These are phyloP conservation scores for Penicillium lividum DNA, from an alignment of 495 filamentous ascomycete species.

Conservation along the genomic window DNA sequence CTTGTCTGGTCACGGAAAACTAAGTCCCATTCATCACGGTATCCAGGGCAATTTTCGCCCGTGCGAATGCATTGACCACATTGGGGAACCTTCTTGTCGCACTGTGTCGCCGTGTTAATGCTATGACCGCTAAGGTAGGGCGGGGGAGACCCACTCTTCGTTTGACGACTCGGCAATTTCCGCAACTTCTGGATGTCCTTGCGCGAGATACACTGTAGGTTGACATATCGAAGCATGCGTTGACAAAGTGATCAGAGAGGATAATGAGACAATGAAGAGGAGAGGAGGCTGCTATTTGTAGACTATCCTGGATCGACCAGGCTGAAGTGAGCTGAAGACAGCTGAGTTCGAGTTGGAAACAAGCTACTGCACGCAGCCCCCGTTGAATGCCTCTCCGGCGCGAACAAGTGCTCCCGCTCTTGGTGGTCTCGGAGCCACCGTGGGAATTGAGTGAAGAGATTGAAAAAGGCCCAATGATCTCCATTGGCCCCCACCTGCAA, in stretches of 20 bases:
- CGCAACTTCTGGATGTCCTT: conserved; percentile 14
- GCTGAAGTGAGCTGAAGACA: conserved; percentile 2
- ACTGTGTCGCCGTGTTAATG: conserved; percentile 16
- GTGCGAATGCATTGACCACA: conserved; percentile 32
- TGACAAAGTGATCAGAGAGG: neutral
- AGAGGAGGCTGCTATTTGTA: neutral
- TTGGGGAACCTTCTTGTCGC: conserved; percentile 26
- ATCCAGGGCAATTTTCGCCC: conserved; percentile 25
- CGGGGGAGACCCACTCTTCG: conserved; percentile 6
- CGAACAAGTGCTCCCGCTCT: neutral
- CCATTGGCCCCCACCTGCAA: neutral
- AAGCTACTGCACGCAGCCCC: conserved; percentile 1
- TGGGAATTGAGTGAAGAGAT: neutral
- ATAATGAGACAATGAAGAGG: neutral
- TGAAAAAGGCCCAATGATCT: neutral
- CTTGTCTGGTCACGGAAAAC: conserved; percentile 45
- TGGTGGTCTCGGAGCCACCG: neutral
- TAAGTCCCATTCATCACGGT: conserved; percentile 42
- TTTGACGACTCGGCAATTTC: conserved; percentile 14
- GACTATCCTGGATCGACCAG: neutral
- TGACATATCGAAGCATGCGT: neutral
- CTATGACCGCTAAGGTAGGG: neutral
- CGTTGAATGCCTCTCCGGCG: neutral
- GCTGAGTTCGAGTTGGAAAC: neutral
- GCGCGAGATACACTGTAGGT: neutral